phyloP scores from a whole-genome alignment of 768 basidiomycete genomes.

The Rhizopogon vinicolor region DNA sequence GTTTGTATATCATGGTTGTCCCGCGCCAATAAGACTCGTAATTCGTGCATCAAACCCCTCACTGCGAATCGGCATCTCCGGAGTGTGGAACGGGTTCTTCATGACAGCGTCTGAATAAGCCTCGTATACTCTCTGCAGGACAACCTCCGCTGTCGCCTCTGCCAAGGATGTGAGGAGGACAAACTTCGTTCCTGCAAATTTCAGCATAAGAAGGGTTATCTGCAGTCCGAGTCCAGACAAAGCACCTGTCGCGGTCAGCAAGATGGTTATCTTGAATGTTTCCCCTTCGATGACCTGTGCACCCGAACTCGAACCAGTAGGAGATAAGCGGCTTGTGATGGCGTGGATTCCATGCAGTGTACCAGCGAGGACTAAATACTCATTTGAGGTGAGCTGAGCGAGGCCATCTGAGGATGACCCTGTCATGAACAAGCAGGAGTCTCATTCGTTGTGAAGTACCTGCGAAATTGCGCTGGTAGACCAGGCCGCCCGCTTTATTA shows the following conservation, averaged over 20 bases:
- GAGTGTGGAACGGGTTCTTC: constrained; percentile 99
- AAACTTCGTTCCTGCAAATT: constrained; percentile 81
- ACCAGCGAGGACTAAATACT: constrained; percentile 92
- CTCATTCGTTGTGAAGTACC: constrained; percentile 40
- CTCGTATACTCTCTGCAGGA: constrained; percentile 87
- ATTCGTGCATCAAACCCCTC: constrained; percentile 83
- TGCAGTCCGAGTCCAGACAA: background rate
- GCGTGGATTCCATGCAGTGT: constrained; percentile 98
- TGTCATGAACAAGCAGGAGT: background rate
- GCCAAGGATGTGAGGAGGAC: constrained; percentile 83
- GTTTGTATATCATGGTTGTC: constrained; percentile 14
- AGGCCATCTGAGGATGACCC: constrained; percentile 67
- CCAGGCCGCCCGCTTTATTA: constrained; percentile 96
- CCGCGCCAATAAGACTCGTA: constrained; percentile 49
- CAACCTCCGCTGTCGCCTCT: constrained; percentile 62
- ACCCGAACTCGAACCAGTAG: constrained; percentile 77
- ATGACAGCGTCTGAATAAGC: constrained; percentile 92
- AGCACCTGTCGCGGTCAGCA: constrained; percentile 85
- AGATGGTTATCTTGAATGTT: constrained; percentile 89
- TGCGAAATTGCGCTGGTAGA: constrained; percentile 90
- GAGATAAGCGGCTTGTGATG: constrained; percentile 91
- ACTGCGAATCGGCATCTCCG: constrained; percentile 97
- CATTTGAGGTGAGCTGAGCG: constrained; percentile 85
- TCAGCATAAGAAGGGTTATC: background rate
- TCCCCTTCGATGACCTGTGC: constrained; percentile 96